Conservation (phyloP, 78 protist species). For the Isochrysis galbana region DNA sequence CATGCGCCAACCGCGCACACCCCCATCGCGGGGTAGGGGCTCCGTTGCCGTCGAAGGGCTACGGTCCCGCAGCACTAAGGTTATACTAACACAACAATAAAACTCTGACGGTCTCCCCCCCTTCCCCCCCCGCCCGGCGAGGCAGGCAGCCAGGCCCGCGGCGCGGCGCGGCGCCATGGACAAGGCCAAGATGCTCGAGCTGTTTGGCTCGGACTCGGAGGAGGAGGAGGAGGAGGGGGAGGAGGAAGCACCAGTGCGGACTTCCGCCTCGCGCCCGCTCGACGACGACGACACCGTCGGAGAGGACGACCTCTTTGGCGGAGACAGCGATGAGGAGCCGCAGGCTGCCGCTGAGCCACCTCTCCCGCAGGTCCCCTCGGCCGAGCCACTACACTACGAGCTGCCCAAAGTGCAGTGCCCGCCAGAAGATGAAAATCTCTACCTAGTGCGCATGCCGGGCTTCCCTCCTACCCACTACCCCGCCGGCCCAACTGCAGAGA, state of each 20-base stretch:
- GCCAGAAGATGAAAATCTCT: neutral
- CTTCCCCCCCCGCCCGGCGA: too few species aligned
- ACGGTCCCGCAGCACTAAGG: too few species aligned
- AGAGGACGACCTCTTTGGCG: neutral
- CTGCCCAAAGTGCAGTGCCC: neutral
- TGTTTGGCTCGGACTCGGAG: constrained; percentile 9
- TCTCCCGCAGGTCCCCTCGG: neutral
- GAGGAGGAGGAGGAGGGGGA: neutral
- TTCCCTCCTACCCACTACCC: neutral
- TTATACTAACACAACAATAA: too few species aligned
- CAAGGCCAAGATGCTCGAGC: neutral
- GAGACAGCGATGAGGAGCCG: neutral
- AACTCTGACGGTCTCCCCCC: too few species aligned
- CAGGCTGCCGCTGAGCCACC: neutral
- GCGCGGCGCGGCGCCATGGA: neutral
- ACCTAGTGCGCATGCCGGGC: neutral
- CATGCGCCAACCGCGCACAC: too few species aligned
- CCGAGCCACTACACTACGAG: neutral
- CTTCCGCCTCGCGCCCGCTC: neutral
- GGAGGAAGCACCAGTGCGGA: neutral
- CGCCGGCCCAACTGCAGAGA: neutral
- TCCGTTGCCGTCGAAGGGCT: too few species aligned
- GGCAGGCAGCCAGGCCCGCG: too few species aligned
- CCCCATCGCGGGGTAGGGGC: too few species aligned
- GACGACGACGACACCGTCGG: neutral